phyloP scores from a whole-genome alignment of 1,284 basidiomycete species.

The Ceratobasidium sp. region DNA sequence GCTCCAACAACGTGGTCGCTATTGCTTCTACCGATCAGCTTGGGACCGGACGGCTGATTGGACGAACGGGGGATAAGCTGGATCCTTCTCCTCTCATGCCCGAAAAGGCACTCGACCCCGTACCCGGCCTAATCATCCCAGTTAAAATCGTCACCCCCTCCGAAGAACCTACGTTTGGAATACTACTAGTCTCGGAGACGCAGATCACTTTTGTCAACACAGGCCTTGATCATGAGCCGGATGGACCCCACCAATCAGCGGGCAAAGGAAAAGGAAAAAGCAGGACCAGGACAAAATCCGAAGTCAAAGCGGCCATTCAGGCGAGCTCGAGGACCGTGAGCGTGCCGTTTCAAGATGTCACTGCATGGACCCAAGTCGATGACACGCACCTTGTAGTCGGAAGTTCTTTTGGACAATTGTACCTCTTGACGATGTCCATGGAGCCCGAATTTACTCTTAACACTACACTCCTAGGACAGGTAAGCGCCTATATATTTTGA shows the following conservation, averaged over 20 bases:
- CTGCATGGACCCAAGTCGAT: slow-evolving; percentile 53
- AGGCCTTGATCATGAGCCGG: slow-evolving; percentile 53
- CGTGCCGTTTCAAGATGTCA: slow-evolving; percentile 31
- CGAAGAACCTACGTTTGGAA: slow-evolving; percentile 13
- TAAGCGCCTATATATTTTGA: slow-evolving; percentile 56
- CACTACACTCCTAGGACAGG: slow-evolving; percentile 80
- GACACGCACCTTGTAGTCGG: slow-evolving; percentile 74
- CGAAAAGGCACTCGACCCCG: slow-evolving; percentile 53
- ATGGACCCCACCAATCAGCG: slow-evolving; percentile 70
- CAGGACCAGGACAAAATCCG: slow-evolving; percentile 32
- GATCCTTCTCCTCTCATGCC: slow-evolving; percentile 60
- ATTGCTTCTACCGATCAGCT: slow-evolving; percentile 79
- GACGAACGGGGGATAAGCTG: slow-evolving; percentile 69
- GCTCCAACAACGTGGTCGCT: slow-evolving; percentile 64
- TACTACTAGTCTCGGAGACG: slow-evolving; percentile 38
- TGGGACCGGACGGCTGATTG: slow-evolving; percentile 71
- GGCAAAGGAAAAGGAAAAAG: slow-evolving; percentile 74
- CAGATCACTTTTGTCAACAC: slow-evolving; percentile 56
- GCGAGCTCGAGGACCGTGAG: slow-evolving; percentile 25
- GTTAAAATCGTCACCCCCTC: slow-evolving; percentile 45
- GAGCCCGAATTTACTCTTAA: slow-evolving; percentile 65
- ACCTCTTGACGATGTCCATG: slow-evolving; percentile 68
- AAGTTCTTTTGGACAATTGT: slow-evolving; percentile 82
- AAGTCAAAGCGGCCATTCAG: slow-evolving; percentile 65
- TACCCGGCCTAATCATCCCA: slow-evolving; percentile 60